Evolutionary conservation across 805 yeast species (phyloP).

Genomic region (Lipomyces sp.): DNA sequence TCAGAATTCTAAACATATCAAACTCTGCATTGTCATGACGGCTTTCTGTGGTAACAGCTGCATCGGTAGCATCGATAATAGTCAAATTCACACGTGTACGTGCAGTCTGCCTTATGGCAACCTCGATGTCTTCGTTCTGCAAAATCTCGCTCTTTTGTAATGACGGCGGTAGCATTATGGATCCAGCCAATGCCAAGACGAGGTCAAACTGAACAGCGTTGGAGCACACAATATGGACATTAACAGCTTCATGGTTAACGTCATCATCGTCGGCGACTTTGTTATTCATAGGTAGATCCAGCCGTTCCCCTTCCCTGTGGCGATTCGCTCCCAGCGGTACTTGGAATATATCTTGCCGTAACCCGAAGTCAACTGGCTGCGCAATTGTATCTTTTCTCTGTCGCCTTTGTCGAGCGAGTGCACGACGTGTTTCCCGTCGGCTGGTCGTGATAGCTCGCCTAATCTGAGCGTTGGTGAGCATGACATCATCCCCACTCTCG

Average conservation of each 20-base stretch:
- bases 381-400: too few species aligned
- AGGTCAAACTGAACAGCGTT: slow-evolving; percentile 4
- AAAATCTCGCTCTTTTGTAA: not conserved
- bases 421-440: too few species aligned
- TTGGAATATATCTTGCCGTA: too few species aligned
- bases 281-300: not conserved
- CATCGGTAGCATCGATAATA: slow-evolving; percentile 4
- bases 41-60: not conserved
- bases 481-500: too few species aligned
- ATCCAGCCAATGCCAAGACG: slow-evolving; percentile 2
- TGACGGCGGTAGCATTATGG: not conserved
- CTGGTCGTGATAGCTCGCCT: too few species aligned
- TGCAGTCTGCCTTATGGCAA: not conserved
- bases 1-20: not conserved
- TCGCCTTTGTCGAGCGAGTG: too few species aligned
- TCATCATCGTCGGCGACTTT: not conserved
- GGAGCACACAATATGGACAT: slow-evolving; percentile 4
- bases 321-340: too few species aligned
- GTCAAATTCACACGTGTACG: not conserved
- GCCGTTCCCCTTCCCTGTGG: not conserved
- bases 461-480: too few species aligned
- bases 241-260: not conserved
- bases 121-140: not conserved
- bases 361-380: too few species aligned
- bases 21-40: not conserved